phyloP scores from a whole-genome alignment of 176 grass and related monocot genomes.

The Triticum dicoccoides region DNA sequence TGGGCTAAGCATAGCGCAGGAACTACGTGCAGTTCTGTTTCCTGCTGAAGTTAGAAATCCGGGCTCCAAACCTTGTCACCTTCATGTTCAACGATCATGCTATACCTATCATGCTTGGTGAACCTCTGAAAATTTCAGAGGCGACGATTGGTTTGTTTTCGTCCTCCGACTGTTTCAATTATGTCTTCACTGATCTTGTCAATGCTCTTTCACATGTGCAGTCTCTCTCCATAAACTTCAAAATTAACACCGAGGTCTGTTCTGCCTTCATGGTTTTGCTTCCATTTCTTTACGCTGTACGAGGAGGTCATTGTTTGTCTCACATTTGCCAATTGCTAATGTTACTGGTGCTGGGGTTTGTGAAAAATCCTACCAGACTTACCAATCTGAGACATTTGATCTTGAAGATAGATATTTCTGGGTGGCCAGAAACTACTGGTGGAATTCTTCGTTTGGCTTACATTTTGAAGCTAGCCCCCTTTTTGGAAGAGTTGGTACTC shows the following conservation, averaged over 20 bases:
- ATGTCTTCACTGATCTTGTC: not conserved
- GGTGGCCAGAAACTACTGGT: not conserved
- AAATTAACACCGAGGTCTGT: not conserved
- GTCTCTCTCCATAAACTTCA: not conserved
- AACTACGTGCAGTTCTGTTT: not conserved
- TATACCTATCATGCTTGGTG: not conserved
- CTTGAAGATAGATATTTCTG: not conserved
- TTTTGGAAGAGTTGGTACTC: not conserved
- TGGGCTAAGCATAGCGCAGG: not conserved
- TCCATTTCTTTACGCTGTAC: not conserved
- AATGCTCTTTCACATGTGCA: not conserved
- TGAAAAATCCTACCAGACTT: not conserved
- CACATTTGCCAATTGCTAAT: not conserved
- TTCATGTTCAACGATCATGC: too few relatives aligned
- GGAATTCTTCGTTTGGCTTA: not conserved
- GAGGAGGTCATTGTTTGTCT: not conserved
- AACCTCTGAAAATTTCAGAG: not conserved
- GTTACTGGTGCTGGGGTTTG: not conserved
- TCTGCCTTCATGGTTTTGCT: too few relatives aligned
- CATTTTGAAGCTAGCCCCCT: not conserved
- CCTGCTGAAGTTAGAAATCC: not conserved
- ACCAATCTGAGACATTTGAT: not conserved
- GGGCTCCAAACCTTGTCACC: too few relatives aligned
- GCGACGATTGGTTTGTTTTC: not conserved
- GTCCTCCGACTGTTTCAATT: not conserved